Evolutionary conservation across 2,329 filamentous ascomycete species (phyloP).

Genomic region (Canariomyces notabilis): DNA sequence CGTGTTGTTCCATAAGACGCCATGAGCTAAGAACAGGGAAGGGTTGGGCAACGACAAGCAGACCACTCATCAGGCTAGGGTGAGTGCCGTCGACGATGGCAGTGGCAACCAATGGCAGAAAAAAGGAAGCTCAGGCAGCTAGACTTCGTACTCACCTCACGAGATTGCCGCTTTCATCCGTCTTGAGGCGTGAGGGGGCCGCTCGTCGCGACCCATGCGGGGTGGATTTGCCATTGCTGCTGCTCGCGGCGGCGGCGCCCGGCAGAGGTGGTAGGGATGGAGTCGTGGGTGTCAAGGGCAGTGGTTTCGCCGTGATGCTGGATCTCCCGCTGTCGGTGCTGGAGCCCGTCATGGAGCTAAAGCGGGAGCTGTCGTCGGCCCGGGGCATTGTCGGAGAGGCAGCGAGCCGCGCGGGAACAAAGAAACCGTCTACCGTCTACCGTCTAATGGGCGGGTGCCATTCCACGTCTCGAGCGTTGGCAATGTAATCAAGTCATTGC

Average conservation of each 20-base stretch:
- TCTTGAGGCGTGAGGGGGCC: conserved; percentile 49
- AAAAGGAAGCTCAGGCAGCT: conserved; percentile 26
- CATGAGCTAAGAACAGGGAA: neutral
- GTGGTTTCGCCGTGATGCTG: conserved; percentile 57
- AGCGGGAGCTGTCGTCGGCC: conserved; percentile 58
- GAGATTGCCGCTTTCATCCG: conserved; percentile 45
- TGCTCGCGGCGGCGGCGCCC: conserved; percentile 24
- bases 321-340: conserved; percentile 64
- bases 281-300: conserved; percentile 26
- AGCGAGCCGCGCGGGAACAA: conserved; percentile 19
- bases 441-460: conserved; percentile 15
- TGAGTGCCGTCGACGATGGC: conserved; percentile 7
- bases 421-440: too few relatives aligned
- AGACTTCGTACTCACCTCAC: conserved; percentile 33
- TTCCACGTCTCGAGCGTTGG: conserved; percentile 17
- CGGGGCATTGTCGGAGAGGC: conserved; percentile 56
- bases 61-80: conserved; percentile 16
- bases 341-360: conserved; percentile 62
- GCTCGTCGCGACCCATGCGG: conserved; percentile 30
- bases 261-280: conserved; percentile 14
- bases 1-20: conserved; percentile 16
- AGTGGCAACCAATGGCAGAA: neutral
- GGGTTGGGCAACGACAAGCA: conserved; percentile 12
- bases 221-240: conserved; percentile 18
- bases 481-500: conserved; percentile 22